Conservation (phyloP, 768 basidiomycete genomes). For the Termitomyces sp. region DNA sequence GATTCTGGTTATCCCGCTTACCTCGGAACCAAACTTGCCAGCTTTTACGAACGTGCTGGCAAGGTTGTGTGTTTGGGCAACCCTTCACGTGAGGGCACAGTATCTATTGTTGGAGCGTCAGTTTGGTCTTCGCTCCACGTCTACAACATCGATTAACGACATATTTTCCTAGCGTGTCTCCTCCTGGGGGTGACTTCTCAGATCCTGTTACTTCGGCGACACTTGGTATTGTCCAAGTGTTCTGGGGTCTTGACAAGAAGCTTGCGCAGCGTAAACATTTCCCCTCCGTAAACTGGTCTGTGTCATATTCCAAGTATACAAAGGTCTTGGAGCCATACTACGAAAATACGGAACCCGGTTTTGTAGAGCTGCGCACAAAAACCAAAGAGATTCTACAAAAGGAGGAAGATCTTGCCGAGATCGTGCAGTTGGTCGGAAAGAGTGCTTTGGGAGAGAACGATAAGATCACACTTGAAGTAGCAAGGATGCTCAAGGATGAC, state of each 20-base stretch:
- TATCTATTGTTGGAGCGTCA: constrained; percentile 98
- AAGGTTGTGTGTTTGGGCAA: constrained; percentile 92
- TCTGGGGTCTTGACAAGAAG: constrained; percentile 99
- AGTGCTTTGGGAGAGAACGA: constrained; percentile 94
- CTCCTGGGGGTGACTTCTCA: constrained; percentile 98
- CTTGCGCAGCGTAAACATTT: constrained; percentile 98
- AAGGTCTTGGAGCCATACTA: constrained; percentile 92
- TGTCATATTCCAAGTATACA: constrained; percentile 99
- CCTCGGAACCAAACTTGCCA: constrained; percentile 89
- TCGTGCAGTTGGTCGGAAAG: constrained; percentile 99
- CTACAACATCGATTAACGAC: constrained; percentile 1
- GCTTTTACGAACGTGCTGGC: constrained; percentile 98
- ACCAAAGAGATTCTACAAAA: constrained; percentile 98
- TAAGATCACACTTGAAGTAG: constrained; percentile 97
- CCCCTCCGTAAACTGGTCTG: constrained; percentile 99
- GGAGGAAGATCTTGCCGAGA: constrained; percentile 97
- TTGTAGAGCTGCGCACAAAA: constrained; percentile 85
- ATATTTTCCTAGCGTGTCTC: constrained; percentile 71
- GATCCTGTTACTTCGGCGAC: constrained; percentile 98
- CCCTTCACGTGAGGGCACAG: constrained; percentile 83
- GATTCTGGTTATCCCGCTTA: constrained; percentile 99
- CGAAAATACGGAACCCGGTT: constrained; percentile 87
- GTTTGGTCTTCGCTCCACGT: constrained; percentile 26
- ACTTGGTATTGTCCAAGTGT: constrained; percentile 97
- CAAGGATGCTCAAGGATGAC: constrained; percentile 95